Evolutionary conservation across 768 basidiomycete species (phyloP).

Genomic region (Podaxis sp.): DNA sequence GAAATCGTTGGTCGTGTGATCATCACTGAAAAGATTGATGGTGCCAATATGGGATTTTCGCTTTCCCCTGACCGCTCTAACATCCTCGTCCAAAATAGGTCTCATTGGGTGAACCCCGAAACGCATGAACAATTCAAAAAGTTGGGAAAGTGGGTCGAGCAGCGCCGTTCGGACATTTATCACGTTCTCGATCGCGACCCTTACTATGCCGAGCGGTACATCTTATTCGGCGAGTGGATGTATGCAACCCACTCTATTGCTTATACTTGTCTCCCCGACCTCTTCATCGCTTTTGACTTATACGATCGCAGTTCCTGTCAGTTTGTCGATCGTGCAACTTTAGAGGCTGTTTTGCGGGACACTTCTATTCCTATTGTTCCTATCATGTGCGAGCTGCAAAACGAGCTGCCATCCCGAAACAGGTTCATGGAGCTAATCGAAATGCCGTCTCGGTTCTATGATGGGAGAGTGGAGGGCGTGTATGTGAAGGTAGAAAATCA

Average conservation of each 20-base stretch:
- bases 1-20: conserved; percentile 33
- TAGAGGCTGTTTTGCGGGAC: conserved; percentile 33
- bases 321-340: conserved; percentile 38
- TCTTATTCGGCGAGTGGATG: conserved; percentile 67
- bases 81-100: conserved; percentile 60
- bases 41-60: conserved; percentile 67
- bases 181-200: conserved; percentile 46
- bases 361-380: conserved; percentile 47
- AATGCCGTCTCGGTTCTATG: conserved; percentile 36
- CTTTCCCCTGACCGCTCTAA: conserved; percentile 44
- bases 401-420: conserved; percentile 33
- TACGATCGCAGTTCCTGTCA: conserved; percentile 48
- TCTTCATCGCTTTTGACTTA: conserved; percentile 59
- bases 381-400: conserved; percentile 38
- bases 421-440: conserved; percentile 49
- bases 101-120: conserved; percentile 54
- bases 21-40: conserved; percentile 67
- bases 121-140: conserved; percentile 64
- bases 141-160: conserved; percentile 54
- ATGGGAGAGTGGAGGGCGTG: conserved; percentile 21
- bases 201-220: conserved; percentile 55
- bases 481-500: conserved; percentile 17
- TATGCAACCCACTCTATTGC: conserved; percentile 61
- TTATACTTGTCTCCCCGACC: conserved; percentile 53
- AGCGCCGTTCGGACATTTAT: conserved; percentile 43